Evolutionary conservation across 148 eudicot genomes (phyloP), one percentile per base, ranked within the genome.

Genomic region (Rhododendron ovatum): DNA sequence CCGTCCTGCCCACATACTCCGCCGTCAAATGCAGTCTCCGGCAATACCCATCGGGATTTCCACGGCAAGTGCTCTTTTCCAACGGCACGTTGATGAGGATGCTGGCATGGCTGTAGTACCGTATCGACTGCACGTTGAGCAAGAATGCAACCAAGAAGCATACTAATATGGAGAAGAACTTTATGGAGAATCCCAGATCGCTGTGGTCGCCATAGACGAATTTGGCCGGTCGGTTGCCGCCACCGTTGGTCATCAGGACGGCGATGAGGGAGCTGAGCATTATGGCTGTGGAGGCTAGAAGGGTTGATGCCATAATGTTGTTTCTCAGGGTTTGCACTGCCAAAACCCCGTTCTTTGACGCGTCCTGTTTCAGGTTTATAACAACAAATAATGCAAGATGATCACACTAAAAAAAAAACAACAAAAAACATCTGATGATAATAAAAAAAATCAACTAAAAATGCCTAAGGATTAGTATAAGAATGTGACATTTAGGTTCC

Each of bases 261-360:
- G 96, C 98, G 69, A 96, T 95, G 35, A 96, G 91, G 3, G 98
- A 96, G 88, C 98, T 93, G 17, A 96, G 93, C 90, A 91, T 95
- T n/a, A 96, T 96, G 30, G 98, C 94, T 9, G 97, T 95, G 3
- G 98, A 90, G 5, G 99, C 98, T 81, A 96, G 85, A 0, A 96
- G 89, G 55, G 99, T 96, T 14, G 99, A 96, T 41, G 98, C 99
- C 99, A 96, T 96, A 90, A 96, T 95, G 94, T 94, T 95, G 96
- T 96, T 96, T 86, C 99, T 91, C 33, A 96, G 85, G 17, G 98
- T 93, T 86, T 96, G 99, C 13, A 96, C 99, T 61, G 99, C 98
- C 80, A 96, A 78, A 26, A 96, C 92, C 50, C 91, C 99, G 10
- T 90, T 93, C 89, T 96, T 96, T n/a, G 91, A 79, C 22, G 82